Conservation (phyloP, 78 protist species). For the Dictyostelium citrinum region DNA sequence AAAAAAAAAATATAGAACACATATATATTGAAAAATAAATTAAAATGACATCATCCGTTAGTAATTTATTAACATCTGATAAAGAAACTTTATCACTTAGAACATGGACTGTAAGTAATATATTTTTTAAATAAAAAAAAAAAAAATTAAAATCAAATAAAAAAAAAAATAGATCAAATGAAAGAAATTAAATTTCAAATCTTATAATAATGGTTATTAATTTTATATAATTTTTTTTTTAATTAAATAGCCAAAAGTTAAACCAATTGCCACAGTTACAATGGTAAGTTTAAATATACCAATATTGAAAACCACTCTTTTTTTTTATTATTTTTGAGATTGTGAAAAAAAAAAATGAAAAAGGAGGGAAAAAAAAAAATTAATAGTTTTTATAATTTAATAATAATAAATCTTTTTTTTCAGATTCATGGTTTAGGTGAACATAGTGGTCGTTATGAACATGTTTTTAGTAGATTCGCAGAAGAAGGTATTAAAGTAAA, state of each 20-base stretch:
- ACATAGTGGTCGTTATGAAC: conserved; percentile 65
- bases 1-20: background rate
- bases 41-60: conserved; percentile 39
- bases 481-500: conserved; percentile 40
- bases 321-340: background rate
- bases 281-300: background rate
- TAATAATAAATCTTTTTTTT: background rate
- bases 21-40: background rate
- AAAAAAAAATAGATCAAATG: background rate
- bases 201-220: background rate
- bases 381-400: background rate
- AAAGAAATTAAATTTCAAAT: background rate
- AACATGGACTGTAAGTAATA: conserved; percentile 12
- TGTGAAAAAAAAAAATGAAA: background rate
- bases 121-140: background rate
- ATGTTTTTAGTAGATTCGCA: conserved; percentile 49
- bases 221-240: background rate
- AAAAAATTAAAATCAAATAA: too few relatives aligned
- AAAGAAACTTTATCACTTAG: conserved; percentile 18
- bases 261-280: conserved; percentile 38
- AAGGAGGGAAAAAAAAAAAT: background rate
- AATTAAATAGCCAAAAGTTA: background rate
- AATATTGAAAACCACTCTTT: background rate
- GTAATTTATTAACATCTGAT: conserved; percentile 43
- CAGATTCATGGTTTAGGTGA: conserved; percentile 61